A percentile compares a stretch with the other conserved stretches of the same genome.
These are phyloP conservation scores for Quambalaria eucalypti DNA, from an alignment of 1,284 basidiomycete species.

Conservation along the genomic window DNA sequence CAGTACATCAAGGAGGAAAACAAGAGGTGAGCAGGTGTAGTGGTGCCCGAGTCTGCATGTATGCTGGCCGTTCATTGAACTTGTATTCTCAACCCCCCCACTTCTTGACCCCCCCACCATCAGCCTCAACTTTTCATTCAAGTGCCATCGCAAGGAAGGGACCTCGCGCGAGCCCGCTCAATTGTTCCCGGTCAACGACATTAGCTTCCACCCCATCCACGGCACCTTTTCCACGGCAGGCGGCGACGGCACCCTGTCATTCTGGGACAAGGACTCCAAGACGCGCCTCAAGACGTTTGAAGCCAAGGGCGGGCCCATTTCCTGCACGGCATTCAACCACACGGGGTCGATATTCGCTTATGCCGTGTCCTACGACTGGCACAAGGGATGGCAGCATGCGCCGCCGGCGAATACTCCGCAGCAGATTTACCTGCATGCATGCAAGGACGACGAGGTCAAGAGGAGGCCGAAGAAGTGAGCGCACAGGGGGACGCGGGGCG, in stretches of 20 bases:
- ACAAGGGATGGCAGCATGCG: constrained; percentile 38
- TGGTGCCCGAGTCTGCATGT: neutral
- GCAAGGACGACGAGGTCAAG: constrained; percentile 16
- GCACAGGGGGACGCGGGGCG: constrained; percentile 6
- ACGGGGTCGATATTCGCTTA: constrained; percentile 43
- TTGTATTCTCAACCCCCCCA: neutral
- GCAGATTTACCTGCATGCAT: constrained; percentile 16
- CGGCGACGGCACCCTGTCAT: constrained; percentile 50
- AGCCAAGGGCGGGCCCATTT: constrained; percentile 38
- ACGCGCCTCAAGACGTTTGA: constrained; percentile 66
- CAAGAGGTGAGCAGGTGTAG: constrained; percentile 8
- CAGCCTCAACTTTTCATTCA: constrained; percentile 56
- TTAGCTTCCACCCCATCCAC: constrained; percentile 80
- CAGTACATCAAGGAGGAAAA: constrained; percentile 58
- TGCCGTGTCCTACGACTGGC: constrained; percentile 45
- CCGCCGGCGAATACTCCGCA: constrained; percentile 18
- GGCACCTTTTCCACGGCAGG: constrained; percentile 92
- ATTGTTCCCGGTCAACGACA: constrained; percentile 84
- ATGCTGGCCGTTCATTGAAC: too few relatives aligned
- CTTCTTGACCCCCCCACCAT: neutral
- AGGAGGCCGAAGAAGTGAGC: constrained; percentile 4
- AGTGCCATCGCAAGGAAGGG: constrained; percentile 75
- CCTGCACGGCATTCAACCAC: constrained; percentile 38
- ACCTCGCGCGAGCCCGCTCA: constrained; percentile 50
- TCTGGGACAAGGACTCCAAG: constrained; percentile 76